A percentile compares a stretch with the other conserved stretches of the same genome.
These are phyloP conservation scores for Mycena albidolilacea DNA, from an alignment of 768 basidiomycete species.

Conservation along the genomic window DNA sequence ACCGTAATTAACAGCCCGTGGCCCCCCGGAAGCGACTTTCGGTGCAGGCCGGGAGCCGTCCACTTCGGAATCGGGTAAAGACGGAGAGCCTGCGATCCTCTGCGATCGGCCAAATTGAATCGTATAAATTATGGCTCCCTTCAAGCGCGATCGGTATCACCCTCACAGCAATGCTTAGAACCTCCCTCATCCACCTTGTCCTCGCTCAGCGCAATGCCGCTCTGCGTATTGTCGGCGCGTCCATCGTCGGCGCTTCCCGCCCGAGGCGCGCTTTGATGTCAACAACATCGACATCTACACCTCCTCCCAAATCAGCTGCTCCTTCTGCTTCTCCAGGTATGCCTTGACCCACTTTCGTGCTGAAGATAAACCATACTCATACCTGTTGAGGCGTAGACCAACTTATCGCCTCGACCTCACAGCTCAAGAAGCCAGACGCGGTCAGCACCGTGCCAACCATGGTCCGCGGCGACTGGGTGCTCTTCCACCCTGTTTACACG, in stretches of 20 bases:
- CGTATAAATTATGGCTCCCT: constrained; percentile 7
- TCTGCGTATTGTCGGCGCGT: constrained; percentile 8
- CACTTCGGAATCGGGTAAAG: constrained; percentile 24
- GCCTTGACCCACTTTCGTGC: background rate
- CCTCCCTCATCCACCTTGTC: constrained; percentile 12
- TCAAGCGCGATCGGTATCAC: background rate
- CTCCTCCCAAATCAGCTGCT: background rate
- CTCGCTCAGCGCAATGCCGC: constrained; percentile 29
- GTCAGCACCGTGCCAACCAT: constrained; percentile 69
- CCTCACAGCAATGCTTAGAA: constrained; percentile 21
- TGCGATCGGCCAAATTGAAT: background rate
- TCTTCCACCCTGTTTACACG: constrained; percentile 95
- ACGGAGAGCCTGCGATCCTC: background rate
- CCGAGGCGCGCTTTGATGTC: constrained; percentile 29
- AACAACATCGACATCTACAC: constrained; percentile 1
- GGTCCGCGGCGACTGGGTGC: constrained; percentile 87
- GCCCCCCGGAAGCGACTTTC: background rate
- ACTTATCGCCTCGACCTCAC: background rate
- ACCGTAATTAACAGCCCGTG: too few relatives aligned
- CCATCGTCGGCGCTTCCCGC: constrained; percentile 3
- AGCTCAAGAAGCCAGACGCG: constrained; percentile 59
- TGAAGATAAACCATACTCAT: background rate
- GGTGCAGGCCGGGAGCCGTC: constrained; percentile 14
- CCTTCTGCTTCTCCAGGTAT: background rate
- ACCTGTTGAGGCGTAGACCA: background rate